Conservation (phyloP, 441 rosid genomes). For the Aquilaria agallochum region DNA sequence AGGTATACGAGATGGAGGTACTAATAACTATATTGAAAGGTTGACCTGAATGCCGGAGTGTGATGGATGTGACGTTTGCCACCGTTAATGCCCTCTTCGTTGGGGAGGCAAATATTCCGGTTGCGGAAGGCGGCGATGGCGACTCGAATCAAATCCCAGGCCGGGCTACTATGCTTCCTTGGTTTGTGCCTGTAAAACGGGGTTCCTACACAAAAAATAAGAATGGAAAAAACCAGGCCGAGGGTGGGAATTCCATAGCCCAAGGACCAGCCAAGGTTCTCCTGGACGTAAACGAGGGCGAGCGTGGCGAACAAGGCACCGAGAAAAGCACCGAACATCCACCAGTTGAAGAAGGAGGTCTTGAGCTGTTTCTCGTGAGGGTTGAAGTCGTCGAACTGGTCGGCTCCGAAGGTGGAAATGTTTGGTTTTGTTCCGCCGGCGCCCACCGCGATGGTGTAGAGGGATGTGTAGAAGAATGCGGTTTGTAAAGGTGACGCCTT, state of each 20-base stretch:
- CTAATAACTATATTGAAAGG: not conserved
- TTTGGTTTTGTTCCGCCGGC: conserved; percentile 91
- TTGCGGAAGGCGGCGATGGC: conserved; percentile 52
- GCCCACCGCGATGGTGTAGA: conserved; percentile 73
- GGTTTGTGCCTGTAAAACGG: conserved; percentile 78
- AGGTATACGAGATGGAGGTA: too few relatives aligned
- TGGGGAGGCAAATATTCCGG: conserved; percentile 51
- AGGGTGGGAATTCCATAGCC: conserved; percentile 82
- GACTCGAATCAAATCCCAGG: conserved; percentile 54
- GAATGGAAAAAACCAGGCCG: conserved; percentile 60
- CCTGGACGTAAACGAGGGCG: conserved; percentile 88
- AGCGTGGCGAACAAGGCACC: conserved; percentile 75
- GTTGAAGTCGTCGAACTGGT: conserved; percentile 74
- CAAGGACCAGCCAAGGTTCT: conserved; percentile 83
- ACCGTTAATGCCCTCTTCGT: conserved; percentile 38
- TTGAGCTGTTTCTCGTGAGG: conserved; percentile 57
- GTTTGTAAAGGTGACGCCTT: conserved; percentile 62
- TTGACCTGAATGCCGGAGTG: conserved; percentile 60
- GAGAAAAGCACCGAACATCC: conserved; percentile 85
- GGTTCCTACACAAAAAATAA: conserved; percentile 73
- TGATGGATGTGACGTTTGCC: conserved; percentile 67
- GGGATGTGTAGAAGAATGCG: conserved; percentile 63
- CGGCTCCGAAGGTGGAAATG: conserved; percentile 92
- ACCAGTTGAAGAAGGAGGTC: conserved; percentile 90
- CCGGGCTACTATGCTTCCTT: conserved; percentile 53